Evolutionary conservation across 169 alveolate genomes (phyloP).

Genomic region (Eimeria zaria): DNA sequence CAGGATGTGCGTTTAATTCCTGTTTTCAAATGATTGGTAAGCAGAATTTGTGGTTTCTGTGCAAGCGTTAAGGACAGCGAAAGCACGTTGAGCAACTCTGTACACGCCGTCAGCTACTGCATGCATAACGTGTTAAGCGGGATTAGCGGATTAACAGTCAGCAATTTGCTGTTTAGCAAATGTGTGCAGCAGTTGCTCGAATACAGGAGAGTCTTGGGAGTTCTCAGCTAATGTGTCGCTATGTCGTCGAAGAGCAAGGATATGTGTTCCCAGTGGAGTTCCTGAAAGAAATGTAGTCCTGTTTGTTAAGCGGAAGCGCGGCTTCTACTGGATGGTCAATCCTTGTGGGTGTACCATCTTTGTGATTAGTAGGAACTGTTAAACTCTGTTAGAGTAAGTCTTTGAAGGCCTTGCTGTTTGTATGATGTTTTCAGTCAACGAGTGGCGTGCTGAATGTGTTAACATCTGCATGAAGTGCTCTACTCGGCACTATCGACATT

Average conservation of each 20-base stretch:
- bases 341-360: neutral
- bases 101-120: neutral
- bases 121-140: neutral
- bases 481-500: neutral
- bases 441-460: neutral
- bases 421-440: neutral
- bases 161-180: neutral
- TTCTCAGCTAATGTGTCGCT: neutral
- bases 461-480: neutral
- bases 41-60: neutral
- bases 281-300: neutral
- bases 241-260: neutral
- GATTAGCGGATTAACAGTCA: neutral
- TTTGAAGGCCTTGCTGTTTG: neutral
- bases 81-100: neutral
- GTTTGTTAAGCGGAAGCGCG: neutral
- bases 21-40: neutral
- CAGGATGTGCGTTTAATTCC: slow-evolving; percentile 9
- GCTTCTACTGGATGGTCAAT: neutral
- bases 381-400: neutral
- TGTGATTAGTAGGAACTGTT: neutral
- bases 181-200: neutral
- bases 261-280: neutral
- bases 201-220: neutral
- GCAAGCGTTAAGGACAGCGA: neutral